phyloP scores from a whole-genome alignment of 2,329 filamentous ascomycete genomes.

The Fusarium pseudonygamai region DNA sequence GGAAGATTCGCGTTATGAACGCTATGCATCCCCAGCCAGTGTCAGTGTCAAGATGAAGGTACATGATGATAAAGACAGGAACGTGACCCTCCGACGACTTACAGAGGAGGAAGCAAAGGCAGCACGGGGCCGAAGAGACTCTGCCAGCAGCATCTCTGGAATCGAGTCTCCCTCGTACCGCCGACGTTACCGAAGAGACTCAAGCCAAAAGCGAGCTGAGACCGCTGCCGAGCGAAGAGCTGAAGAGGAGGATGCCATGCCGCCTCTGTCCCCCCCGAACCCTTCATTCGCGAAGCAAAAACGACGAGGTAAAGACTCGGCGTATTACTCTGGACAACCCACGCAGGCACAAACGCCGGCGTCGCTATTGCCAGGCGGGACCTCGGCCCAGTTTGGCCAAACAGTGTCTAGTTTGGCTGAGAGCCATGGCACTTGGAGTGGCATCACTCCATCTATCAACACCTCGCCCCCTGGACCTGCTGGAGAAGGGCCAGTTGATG shows the following conservation, averaged over 20 bases:
- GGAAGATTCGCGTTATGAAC: slow-evolving; percentile 51
- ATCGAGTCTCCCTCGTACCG: slow-evolving; percentile 60
- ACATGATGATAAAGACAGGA: slow-evolving; percentile 67
- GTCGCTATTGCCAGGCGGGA: slow-evolving; percentile 46
- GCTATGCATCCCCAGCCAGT: slow-evolving; percentile 54
- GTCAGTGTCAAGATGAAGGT: slow-evolving; percentile 69
- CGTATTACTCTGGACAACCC: slow-evolving; percentile 66
- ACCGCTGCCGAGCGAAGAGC: slow-evolving; percentile 56
- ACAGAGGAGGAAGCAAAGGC: slow-evolving; percentile 68
- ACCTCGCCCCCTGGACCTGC: slow-evolving; percentile 50
- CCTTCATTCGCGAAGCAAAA: slow-evolving; percentile 63
- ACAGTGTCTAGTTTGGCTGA: slow-evolving; percentile 61
- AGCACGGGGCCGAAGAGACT: slow-evolving; percentile 57
- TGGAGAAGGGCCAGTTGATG: slow-evolving; percentile 48
- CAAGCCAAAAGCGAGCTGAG: slow-evolving; percentile 58
- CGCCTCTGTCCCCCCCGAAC: slow-evolving; percentile 63
- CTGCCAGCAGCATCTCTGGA: slow-evolving; percentile 65
- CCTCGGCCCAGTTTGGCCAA: slow-evolving; percentile 45
- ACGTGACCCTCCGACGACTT: slow-evolving; percentile 68
- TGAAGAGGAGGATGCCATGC: slow-evolving; percentile 52
- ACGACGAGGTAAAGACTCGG: slow-evolving; percentile 65
- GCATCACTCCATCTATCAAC: slow-evolving; percentile 50
- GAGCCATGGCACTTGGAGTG: slow-evolving; percentile 65
- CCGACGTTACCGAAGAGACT: slow-evolving; percentile 65
- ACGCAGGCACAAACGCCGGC: slow-evolving; percentile 46